phyloP scores from a whole-genome alignment of 441 rosid species.

The Syzygium syzygioides region DNA sequence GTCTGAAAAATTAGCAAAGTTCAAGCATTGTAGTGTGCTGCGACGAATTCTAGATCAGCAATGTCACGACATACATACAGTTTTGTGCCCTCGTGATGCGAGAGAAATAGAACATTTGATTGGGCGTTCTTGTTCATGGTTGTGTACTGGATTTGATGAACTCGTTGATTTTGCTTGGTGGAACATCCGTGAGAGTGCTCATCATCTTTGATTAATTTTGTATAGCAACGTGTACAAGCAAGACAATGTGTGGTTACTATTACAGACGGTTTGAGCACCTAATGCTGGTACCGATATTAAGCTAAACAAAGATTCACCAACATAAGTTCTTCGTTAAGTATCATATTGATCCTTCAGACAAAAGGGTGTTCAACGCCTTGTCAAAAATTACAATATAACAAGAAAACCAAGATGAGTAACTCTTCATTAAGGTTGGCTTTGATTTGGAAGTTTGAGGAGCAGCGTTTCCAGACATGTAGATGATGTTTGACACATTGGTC shows the following conservation, averaged over 20 bases:
- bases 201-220: background rate
- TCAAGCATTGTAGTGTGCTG: background rate
- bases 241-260: background rate
- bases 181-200: background rate
- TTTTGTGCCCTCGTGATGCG: background rate
- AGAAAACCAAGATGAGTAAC: background rate
- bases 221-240: background rate
- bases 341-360: background rate
- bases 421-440: background rate
- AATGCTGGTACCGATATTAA: background rate
- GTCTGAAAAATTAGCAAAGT: background rate
- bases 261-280: background rate
- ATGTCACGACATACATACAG: background rate
- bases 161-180: background rate
- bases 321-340: background rate
- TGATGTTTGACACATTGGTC: background rate
- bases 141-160: background rate
- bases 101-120: background rate
- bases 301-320: background rate
- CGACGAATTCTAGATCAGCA: background rate
- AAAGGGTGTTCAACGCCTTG: background rate
- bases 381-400: background rate
- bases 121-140: background rate
- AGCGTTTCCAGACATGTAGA: background rate
- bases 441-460: background rate